phyloP scores from a whole-genome alignment of 805 yeast species.

The Saccharomyces eubayanus region DNA sequence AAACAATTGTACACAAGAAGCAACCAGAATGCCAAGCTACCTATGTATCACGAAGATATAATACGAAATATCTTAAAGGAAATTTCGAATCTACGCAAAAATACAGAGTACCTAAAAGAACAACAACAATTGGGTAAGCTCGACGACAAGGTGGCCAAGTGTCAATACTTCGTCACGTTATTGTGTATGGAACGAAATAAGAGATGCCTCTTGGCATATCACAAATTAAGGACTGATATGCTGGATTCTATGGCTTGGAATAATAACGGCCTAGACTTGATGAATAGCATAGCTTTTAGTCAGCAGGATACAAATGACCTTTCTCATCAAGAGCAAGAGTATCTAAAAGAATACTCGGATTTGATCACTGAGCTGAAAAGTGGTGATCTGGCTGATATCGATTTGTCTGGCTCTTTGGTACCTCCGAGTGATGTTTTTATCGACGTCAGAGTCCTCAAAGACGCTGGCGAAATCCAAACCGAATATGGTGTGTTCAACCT shows the following conservation, averaged over 20 bases:
- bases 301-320: conserved; percentile 40
- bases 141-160: conserved; percentile 43
- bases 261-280: conserved; percentile 35
- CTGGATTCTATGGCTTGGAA: conserved; percentile 68
- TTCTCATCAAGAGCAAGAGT: conserved; percentile 75
- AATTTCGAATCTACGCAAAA: conserved; percentile 51
- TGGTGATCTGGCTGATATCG: conserved; percentile 64
- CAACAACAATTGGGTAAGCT: conserved; percentile 18
- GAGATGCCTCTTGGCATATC: conserved; percentile 80
- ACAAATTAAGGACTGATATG: conserved; percentile 58
- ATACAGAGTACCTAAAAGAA: conserved; percentile 41
- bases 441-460: conserved; percentile 86
- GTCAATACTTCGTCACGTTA: conserved; percentile 50
- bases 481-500: conserved; percentile 93
- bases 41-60: conserved; percentile 64
- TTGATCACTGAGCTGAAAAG: conserved; percentile 70
- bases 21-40: conserved; percentile 26
- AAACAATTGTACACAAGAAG: conserved; percentile 42
- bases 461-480: conserved; percentile 95
- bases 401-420: conserved; percentile 75
- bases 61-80: conserved; percentile 67
- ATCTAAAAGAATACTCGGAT: conserved; percentile 61
- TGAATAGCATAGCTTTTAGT: conserved; percentile 29
- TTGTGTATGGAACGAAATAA: conserved; percentile 81
- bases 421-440: conserved; percentile 91